A percentile compares a stretch with the other conserved stretches of the same genome.
Evolutionary conservation across 805 yeast species (phyloP).

Genomic region (Jamesozyma lodderae): DNA sequence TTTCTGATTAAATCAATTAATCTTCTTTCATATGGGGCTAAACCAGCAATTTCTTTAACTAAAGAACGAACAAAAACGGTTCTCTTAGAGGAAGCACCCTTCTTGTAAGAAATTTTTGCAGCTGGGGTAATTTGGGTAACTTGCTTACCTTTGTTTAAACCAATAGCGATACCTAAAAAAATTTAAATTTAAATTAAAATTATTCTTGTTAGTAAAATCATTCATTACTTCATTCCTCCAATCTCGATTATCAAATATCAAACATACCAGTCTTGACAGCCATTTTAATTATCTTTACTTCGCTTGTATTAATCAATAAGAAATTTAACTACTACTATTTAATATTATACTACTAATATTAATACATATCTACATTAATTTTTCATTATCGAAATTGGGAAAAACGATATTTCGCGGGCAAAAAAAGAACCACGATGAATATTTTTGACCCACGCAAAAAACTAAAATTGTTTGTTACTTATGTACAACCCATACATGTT

Average conservation of each 20-base stretch:
- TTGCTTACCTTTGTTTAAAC: conserved; percentile 98
- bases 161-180: conserved; percentile 51
- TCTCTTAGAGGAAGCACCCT: conserved; percentile 94
- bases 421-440: too few species aligned
- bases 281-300: conserved; percentile 36
- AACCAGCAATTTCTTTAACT: conserved; percentile 95
- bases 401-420: too few species aligned
- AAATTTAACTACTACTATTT: too few species aligned
- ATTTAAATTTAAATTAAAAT: not conserved
- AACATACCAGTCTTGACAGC: conserved; percentile 45
- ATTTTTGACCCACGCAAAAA: too few species aligned
- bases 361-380: too few species aligned
- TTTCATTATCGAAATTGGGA: too few species aligned
- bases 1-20: conserved; percentile 98
- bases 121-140: conserved; percentile 76
- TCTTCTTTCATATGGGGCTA: conserved; percentile 99
- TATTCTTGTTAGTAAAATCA: conserved; percentile 28
- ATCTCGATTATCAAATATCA: not conserved
- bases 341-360: too few species aligned
- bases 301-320: not conserved
- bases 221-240: not conserved
- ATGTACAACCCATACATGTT: too few species aligned
- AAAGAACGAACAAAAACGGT: conserved; percentile 89
- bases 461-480: too few species aligned
- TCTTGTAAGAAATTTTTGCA: conserved; percentile 88